Conservation (phyloP, 1,284 basidiomycete genomes). For the Cutaneotrichosporon daszewskae region DNA sequence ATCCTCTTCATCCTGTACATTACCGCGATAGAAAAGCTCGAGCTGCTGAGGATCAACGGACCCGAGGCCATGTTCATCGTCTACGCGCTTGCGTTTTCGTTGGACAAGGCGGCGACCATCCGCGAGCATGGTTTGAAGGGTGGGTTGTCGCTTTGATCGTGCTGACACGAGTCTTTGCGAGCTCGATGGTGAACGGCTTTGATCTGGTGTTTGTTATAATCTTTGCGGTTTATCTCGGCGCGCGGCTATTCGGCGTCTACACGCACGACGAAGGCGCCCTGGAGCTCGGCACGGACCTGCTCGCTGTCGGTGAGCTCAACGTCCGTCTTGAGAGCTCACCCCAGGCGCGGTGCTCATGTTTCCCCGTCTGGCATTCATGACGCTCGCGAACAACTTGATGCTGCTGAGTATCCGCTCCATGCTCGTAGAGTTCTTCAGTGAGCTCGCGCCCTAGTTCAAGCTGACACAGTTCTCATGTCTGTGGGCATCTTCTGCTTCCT, state of each 20-base stretch:
- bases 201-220: constrained; percentile 71
- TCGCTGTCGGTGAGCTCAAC: constrained; percentile 34
- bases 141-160: constrained; percentile 9
- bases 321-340: not conserved
- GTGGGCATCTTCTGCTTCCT: constrained; percentile 74
- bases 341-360: constrained; percentile 82
- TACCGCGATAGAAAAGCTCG: constrained; percentile 68
- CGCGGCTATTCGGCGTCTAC: constrained; percentile 67
- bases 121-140: constrained; percentile 83
- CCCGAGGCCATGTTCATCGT: constrained; percentile 71
- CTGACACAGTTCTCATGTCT: constrained; percentile 58
- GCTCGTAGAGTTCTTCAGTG: constrained; percentile 47
- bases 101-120: constrained; percentile 89
- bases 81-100: constrained; percentile 74
- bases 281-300: constrained; percentile 36
- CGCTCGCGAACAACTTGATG: constrained; percentile 73
- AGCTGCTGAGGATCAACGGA: constrained; percentile 57
- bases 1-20: constrained; percentile 77
- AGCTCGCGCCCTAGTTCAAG: constrained; percentile 31
- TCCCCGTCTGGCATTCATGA: constrained; percentile 80
- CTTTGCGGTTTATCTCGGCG: constrained; percentile 65
- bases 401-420: constrained; percentile 48
- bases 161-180: constrained; percentile 36
- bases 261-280: constrained; percentile 56
- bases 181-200: constrained; percentile 63